Base-by-base conservation (phyloP, 495 filamentous ascomycete genomes). In the Saxophila tyrrhenica region DNA sequence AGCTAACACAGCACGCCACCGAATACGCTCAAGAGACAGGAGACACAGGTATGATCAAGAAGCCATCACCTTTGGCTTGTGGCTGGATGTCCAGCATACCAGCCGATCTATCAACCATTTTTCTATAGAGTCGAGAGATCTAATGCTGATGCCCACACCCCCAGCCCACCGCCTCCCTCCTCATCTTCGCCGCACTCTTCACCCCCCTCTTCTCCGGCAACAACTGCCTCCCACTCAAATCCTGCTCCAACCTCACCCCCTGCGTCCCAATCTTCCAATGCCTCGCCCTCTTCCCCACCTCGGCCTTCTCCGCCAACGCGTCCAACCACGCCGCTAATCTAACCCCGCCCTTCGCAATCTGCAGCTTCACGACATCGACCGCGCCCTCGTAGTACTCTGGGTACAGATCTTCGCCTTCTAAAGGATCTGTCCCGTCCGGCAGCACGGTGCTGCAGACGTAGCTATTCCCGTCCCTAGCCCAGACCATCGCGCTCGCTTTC, bases 331-430 rank as follows among this genome's bases (percentile, higher is more conserved):
- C 58, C 47, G 63, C 65, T 13, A 68, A 44, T 51, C 65, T 49
- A 45, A 58, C 61, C 21, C 65, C 65, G 20, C 62, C 66, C 56
- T 80, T 83, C 1, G 85, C 86, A 61, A 95, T 76, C 67, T 86
- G 79, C 57, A 79, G 56, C 70, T 91, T 80, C 39, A 92, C 73
- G 44, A 84, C 75, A 19, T 75, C 77, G 17, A 76, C 69, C 15
- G 81, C 78, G 17, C 70, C 71, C 44, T 83, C 70, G 62, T 81
- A 84, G 67, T 90, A 90, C 7, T 70, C 68, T 0, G 73, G 74
- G 48, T 73, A 73, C 21, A 87, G 64, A 61, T 87, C 84, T 60
- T 77, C 65, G 5, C 74, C 76, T 1, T 62, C 59, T 24, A 85
- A 75, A 9, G 70, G 75, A 2, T 69, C 62, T 2, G 72, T 69